These are phyloP conservation scores for Nakazawaea pomicola DNA, from an alignment of 805 yeast species.

Conservation along the genomic window DNA sequence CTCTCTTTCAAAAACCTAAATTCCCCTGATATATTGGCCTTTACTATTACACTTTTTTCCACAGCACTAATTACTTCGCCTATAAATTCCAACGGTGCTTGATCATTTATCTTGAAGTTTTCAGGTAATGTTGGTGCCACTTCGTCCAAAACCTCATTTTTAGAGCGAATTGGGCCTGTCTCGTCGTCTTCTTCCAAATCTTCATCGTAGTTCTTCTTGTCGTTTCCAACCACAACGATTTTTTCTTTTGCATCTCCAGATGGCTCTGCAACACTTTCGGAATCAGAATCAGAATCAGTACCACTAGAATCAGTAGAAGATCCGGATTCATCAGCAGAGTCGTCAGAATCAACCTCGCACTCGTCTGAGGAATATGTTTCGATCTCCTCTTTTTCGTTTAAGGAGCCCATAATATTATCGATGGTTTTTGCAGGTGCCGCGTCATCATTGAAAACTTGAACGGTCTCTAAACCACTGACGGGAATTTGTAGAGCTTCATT, in stretches of 20 bases:
- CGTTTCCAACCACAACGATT: no score
- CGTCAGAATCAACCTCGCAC: slow-evolving; percentile 15
- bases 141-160: slow-evolving; percentile 71
- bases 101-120: slow-evolving; percentile 52
- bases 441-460: background rate
- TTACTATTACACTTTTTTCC: slow-evolving; percentile 66
- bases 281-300: slow-evolving; percentile 19
- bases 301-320: slow-evolving; percentile 16
- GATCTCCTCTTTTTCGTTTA: slow-evolving; percentile 18
- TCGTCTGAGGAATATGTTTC: slow-evolving; percentile 22
- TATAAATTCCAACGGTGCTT: slow-evolving; percentile 62
- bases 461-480: background rate
- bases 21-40: slow-evolving; percentile 77
- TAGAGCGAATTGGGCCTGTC: slow-evolving; percentile 69
- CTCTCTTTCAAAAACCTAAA: slow-evolving; percentile 76
- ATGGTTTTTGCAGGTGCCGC: background rate
- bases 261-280: slow-evolving; percentile 13
- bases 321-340: slow-evolving; percentile 16
- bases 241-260: no score
- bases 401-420: slow-evolving; percentile 11
- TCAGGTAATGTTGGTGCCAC: slow-evolving; percentile 63
- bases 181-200: slow-evolving; percentile 42
- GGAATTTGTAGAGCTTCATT: no score
- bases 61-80: slow-evolving; percentile 69
- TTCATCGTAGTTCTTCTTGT: slow-evolving; percentile 22